Evolutionary conservation across 768 basidiomycete genomes (phyloP), one percentile per base, ranked within the genome.

Genomic region (Xerocomus potaroensis): DNA sequence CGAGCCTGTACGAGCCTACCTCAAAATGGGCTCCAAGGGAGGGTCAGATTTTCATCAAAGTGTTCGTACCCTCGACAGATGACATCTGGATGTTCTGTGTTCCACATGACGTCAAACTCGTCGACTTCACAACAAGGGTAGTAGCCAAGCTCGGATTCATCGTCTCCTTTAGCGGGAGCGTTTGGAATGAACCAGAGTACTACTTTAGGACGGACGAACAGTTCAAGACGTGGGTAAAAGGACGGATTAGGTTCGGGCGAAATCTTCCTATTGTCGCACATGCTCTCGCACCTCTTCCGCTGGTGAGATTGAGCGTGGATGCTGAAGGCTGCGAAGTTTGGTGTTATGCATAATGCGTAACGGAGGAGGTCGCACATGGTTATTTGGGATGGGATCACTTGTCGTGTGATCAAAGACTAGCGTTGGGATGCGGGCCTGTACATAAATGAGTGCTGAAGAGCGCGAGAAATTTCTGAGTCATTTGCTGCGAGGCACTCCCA

Each of bases 61-160:
- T 72, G 11, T 64, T 66, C 35, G 68, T 71, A 8, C 69, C 69
- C 29, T 58, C 61, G 30, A 70, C 64, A 29, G 65, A 71, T 48
- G 71, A 72, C 48, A 61, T 69, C 44, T 72, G 71, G 71, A 66
- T 56, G 52, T 48, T 72, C 37, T 62, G 61, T 33, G 67, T 70
- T 18, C 60, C 70, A 16, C 60, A 60, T 38, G 51, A 60, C 43
- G 53, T 64, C 44, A 46, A 41, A 33, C 64, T 72, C 32, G 50
- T 43, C n/a, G 51, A 48, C 31, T 69, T 72, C 48, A 58, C 60
- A 4, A 58, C 59, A 18, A 62, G 41, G 42, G 69, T 71, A 26
- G 51, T 53, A 29, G 55, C 46, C 19, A 71, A 72, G 57, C 54
- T 72, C n/a, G 70, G 66, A 11, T 69, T 71, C 40, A 41, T 50